Base-by-base conservation (phyloP, 2,329 filamentous ascomycete genomes). In the Colletotrichum spaethianum region DNA sequence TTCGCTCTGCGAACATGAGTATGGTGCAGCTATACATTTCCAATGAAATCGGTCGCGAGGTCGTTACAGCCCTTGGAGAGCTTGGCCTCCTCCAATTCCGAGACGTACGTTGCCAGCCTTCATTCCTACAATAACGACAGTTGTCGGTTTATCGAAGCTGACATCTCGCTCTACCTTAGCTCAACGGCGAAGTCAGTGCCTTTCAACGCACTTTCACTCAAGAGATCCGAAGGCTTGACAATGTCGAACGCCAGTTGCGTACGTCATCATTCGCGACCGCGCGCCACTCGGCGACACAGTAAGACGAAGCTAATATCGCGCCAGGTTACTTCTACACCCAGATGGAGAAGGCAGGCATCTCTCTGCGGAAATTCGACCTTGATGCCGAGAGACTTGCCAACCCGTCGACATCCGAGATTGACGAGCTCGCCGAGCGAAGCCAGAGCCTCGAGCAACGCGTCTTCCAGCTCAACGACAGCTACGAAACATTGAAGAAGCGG, bases 1-100 rank as follows among this genome's bases (percentile, higher is more conserved):
- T 99, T 92, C 96, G 97, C 90, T 99, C 96, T 82, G 94, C 95
- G 94, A 94, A 98, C 85, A 99, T 99, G 96, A 98, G 95, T 89
- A 93, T 99, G 93, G 97, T 97, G 80, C 96, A 99, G 92, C 93
- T 99, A 80, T 99, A 98, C 86, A 97, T 99, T 80, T 94, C 96
- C 80, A 98, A 98, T 82, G 96, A 99, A 88, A 98, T 99, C 78
- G 96, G 96, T 78, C 92, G 96, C 81, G 97, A 99, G 87, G 96
- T 98, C 78, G 95, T 98, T 75, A 98, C 95, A 81, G 96, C 96
- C 68, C 88, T 99, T 75, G 96, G 96, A 81, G 96, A 99, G 89
- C 90, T 99, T 80, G 96, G 96, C 70, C 90, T 96, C 79, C 95
- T 98, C 83, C 95, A 98, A 84, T 99, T 99, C 82, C 91, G 96